Evolutionary conservation across 1,284 basidiomycete genomes (phyloP), one percentile per base, ranked within the genome.

Genomic region (Tilletia indica): DNA sequence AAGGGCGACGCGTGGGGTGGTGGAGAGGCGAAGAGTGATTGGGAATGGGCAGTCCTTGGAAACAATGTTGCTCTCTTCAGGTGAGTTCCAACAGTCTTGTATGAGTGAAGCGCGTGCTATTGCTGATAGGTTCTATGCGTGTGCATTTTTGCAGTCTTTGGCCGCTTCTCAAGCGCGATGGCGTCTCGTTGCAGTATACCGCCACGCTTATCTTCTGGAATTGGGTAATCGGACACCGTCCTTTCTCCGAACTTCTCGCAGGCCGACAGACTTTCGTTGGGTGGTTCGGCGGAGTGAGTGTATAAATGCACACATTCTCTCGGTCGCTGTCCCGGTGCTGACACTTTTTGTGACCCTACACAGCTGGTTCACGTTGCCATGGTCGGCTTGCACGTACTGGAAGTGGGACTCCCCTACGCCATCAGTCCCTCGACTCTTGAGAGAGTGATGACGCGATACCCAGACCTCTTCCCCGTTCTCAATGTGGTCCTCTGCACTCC

Each of bases 41-140:
- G 91, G 86, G 88, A 90, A 72, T 92, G 93, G 89, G 91, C 90
- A 8, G 89, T 89, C 12, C 85, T 97, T 64, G 88, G 91, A 36
- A 93, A 93, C 82, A 93, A 96, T 78, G 88, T 93, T n/a, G 93
- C 90, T 12, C 88, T 91, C 1, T 96, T 96, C 85, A 93, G 93
- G 93, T 93, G 68, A 64, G 87, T 77, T 11, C 14, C 47, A 36
- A 31, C 2, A 12, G 47, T 49, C 19, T 67, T 74, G 70, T 38
- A 45, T 36, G 39, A 2, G 63, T 49, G n/a, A 21, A 34, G 8
- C n/a, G 5, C 61, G 38, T 38, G 21, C 38, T 31, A 68, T 45
- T 45, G 42, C 42, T 45, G 42, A 45, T 45, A 8, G 9, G 14
- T 45, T 9, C 9, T 45, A 14, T 3, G 64, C 36, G 58, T 25